These are phyloP conservation scores for Diplogelasinospora grovesii DNA, from an alignment of 495 filamentous ascomycete species.

Conservation along the genomic window DNA sequence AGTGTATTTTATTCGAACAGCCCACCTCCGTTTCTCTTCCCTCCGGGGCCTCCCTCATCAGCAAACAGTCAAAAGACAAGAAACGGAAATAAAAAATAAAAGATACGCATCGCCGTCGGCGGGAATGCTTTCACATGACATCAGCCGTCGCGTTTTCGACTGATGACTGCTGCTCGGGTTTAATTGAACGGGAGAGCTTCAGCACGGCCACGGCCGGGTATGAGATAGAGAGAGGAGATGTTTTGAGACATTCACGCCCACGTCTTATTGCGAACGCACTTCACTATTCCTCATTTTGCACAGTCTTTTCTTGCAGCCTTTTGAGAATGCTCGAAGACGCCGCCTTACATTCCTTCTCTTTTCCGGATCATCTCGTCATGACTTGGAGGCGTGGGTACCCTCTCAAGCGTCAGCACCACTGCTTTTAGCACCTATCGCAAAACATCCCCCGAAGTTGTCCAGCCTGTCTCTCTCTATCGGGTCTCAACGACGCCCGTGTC, in stretches of 20 bases:
- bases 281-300: constrained; percentile 6
- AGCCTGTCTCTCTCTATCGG: too few species aligned
- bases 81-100: constrained; percentile 2
- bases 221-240: constrained; percentile 13
- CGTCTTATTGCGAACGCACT: constrained; percentile 7
- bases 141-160: too few species aligned
- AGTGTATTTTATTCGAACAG: too few species aligned
- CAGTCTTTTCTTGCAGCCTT: too few species aligned
- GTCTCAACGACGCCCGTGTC: neutral
- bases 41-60: too few species aligned
- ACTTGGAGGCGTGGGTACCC: neutral
- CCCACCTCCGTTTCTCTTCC: too few species aligned
- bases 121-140: too few species aligned
- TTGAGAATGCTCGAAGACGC: constrained; percentile 2
- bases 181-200: constrained; percentile 17
- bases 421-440: neutral
- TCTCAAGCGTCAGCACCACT: constrained; percentile 3
- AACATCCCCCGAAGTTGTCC: too few species aligned
- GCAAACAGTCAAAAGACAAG: too few species aligned
- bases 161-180: constrained; percentile 11
- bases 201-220: constrained; percentile 12
- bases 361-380: constrained; percentile 1
- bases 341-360: constrained; percentile 1
- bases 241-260: neutral
- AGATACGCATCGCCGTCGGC: too few species aligned